phyloP scores from a whole-genome alignment of 2,329 filamentous ascomycete species.

The Talaromyces sp. region DNA sequence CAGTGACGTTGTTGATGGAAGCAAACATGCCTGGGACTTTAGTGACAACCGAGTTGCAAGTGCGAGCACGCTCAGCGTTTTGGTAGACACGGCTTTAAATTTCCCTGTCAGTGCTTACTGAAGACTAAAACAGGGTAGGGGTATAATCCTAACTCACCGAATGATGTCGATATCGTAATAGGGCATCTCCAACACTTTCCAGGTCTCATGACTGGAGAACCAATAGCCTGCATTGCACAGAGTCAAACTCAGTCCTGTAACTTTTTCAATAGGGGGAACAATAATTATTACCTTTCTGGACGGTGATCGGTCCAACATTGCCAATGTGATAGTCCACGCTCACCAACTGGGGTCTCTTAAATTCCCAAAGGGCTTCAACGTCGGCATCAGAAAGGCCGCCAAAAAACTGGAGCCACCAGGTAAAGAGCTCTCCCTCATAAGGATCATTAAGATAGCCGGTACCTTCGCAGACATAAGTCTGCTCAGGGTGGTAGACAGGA shows the following conservation, averaged over 20 bases:
- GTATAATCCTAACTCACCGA: constrained; percentile 24
- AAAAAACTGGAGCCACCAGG: constrained; percentile 43
- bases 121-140: background rate
- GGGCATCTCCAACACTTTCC: constrained; percentile 45
- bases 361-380: constrained; percentile 37
- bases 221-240: constrained; percentile 28
- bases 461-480: constrained; percentile 39
- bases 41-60: constrained; percentile 42
- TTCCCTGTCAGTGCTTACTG: background rate
- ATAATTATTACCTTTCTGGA: constrained; percentile 34
- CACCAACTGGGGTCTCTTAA: constrained; percentile 39
- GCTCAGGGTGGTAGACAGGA: constrained; percentile 26
- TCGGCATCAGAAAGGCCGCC: constrained; percentile 31
- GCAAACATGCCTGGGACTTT: constrained; percentile 42
- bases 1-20: constrained; percentile 44
- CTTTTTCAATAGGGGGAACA: background rate
- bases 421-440: constrained; percentile 45
- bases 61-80: constrained; percentile 42
- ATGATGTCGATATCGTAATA: constrained; percentile 44
- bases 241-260: background rate
- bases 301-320: constrained; percentile 41
- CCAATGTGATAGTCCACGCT: constrained; percentile 38
- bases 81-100: constrained; percentile 34
- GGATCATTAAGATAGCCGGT: constrained; percentile 39
- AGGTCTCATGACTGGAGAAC: constrained; percentile 44